A percentile compares a stretch with the other conserved stretches of the same genome.
Evolutionary conservation across 331 rosid genomes (phyloP).

Genomic region (Prunus yedoensis): DNA sequence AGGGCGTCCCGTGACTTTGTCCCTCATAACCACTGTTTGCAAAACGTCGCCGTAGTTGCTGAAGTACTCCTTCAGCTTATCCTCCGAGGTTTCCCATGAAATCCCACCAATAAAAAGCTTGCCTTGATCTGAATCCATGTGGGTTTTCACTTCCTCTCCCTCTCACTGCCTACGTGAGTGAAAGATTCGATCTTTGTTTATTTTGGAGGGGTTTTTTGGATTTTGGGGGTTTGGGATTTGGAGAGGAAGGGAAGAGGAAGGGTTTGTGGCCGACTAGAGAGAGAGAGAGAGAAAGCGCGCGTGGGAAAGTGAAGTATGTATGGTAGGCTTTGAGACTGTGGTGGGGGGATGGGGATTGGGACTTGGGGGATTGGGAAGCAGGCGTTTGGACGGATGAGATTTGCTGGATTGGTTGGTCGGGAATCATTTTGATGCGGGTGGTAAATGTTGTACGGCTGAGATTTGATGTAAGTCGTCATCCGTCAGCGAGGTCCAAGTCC

Average conservation of each 20-base stretch:
- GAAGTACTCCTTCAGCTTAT: slow-evolving; percentile 82
- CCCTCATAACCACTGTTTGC: slow-evolving; percentile 84
- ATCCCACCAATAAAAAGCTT: slow-evolving; percentile 95
- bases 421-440: not conserved
- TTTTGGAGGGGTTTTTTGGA: slow-evolving; percentile 3
- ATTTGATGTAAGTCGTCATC: not conserved
- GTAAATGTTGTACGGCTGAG: slow-evolving; percentile 8
- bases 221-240: slow-evolving; percentile 10
- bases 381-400: slow-evolving; percentile 37
- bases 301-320: too few relatives aligned
- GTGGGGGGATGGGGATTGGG: not conserved
- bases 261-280: slow-evolving; percentile 43
- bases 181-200: slow-evolving; percentile 4
- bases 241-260: slow-evolving; percentile 17
- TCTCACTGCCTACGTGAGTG: not conserved
- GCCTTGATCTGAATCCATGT: slow-evolving; percentile 96
- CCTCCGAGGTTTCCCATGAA: slow-evolving; percentile 93
- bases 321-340: slow-evolving; percentile 8
- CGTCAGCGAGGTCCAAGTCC: not conserved
- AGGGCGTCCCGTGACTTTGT: slow-evolving; percentile 76
- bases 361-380: not conserved
- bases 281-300: not conserved
- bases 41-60: slow-evolving; percentile 71
- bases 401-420: slow-evolving; percentile 1
- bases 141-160: slow-evolving; percentile 10